Conservation (phyloP, 2,329 filamentous ascomycete genomes). For the Penicillium sp. region DNA sequence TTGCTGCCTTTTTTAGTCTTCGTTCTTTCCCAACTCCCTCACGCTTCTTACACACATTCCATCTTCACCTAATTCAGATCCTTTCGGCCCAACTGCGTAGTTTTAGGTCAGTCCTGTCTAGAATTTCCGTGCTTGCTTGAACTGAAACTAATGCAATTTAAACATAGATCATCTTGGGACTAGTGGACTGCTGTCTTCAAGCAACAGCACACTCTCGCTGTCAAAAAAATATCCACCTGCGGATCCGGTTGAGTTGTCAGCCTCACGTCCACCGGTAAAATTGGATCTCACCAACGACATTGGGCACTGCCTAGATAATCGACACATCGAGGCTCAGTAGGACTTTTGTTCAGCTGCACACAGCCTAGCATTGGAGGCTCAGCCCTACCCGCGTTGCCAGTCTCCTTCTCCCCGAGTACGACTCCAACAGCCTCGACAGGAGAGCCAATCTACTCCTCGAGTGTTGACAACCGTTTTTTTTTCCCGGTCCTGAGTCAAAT, state of each 20-base stretch:
- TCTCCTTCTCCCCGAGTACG: neutral
- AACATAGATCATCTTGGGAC: neutral
- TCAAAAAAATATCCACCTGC: neutral
- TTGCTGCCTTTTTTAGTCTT: slow-evolving; percentile 1
- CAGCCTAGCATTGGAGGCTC: slow-evolving; percentile 5
- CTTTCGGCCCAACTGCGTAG: neutral
- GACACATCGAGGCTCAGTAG: slow-evolving; percentile 10
- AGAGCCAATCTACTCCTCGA: slow-evolving; percentile 14
- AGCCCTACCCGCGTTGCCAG: slow-evolving; percentile 14
- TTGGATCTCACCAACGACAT: slow-evolving; percentile 2
- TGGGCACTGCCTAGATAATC: slow-evolving; percentile 15
- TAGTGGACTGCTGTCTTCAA: neutral
- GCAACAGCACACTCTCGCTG: neutral
- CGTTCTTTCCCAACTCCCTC: neutral
- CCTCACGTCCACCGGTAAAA: neutral
- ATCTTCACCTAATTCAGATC: neutral
- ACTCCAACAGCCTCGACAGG: neutral
- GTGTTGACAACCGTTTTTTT: slow-evolving; percentile 5
- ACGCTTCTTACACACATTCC: neutral
- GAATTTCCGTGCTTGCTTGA: neutral
- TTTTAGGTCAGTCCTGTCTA: neutral
- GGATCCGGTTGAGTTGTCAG: neutral
- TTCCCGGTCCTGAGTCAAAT: neutral
- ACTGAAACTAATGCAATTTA: neutral
- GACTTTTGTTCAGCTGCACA: slow-evolving; percentile 1